These are phyloP conservation scores for Coemansia reversa DNA, from an alignment of 192 early-diverging fungal genomes.

Conservation along the genomic window DNA sequence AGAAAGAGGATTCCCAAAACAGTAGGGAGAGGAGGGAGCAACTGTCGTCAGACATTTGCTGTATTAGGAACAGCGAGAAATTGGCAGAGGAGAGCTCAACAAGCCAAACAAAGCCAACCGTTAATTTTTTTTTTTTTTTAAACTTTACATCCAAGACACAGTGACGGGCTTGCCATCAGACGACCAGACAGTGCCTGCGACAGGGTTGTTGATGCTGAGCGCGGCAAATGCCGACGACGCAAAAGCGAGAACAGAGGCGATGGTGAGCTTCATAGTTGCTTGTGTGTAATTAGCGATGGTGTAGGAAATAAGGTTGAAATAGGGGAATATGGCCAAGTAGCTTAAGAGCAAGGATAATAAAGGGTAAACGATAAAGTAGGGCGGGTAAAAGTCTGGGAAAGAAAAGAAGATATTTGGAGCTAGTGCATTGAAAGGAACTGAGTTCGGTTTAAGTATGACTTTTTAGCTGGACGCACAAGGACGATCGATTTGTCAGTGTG, in stretches of 20 bases:
- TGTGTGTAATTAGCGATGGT: conserved; percentile 6
- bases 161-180: conserved; percentile 21
- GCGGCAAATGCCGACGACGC: conserved; percentile 33
- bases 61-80: neutral
- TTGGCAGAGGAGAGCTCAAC: neutral
- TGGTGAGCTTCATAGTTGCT: conserved; percentile 37
- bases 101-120: neutral
- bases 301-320: conserved; percentile 3
- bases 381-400: neutral
- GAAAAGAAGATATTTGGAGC: neutral
- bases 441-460: neutral
- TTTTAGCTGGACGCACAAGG: too few relatives aligned
- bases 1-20: neutral
- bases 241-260: conserved; percentile 31
- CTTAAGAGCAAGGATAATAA: neutral
- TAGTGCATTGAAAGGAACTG: neutral
- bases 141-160: conserved; percentile 54
- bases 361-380: neutral
- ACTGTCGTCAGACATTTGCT: too few relatives aligned
- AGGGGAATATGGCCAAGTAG: neutral
- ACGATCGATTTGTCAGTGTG: neutral
- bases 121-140: neutral
- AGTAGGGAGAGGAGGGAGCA: neutral
- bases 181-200: conserved; percentile 34
- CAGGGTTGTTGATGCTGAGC: conserved; percentile 51